phyloP scores from a whole-genome alignment of 1,284 basidiomycete species.

The Pseudomicrostroma phylloplanum region DNA sequence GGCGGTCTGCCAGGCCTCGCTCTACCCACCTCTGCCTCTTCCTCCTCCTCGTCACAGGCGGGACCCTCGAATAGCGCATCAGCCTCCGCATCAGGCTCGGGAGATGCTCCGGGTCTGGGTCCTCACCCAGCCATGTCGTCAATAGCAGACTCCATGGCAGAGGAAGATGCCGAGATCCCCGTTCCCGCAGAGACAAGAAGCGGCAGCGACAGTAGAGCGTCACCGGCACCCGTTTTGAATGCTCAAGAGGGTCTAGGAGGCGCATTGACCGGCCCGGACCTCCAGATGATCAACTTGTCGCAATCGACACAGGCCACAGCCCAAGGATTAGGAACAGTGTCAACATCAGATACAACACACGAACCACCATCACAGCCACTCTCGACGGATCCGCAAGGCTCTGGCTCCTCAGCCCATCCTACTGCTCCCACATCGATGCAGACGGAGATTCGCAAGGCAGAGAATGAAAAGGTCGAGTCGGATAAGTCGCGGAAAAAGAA shows the following conservation, averaged over 20 bases:
- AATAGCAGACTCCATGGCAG: no score
- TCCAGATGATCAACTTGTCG: no score
- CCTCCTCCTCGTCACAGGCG: not conserved
- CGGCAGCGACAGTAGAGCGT: no score
- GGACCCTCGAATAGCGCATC: no score
- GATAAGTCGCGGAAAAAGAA: slow-evolving; percentile 54
- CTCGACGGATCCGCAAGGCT: not conserved
- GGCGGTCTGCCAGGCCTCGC: not conserved
- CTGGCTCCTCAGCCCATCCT: not conserved
- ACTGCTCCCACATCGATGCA: not conserved
- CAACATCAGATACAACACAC: not conserved
- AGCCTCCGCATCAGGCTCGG: no score
- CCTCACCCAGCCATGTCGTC: no score
- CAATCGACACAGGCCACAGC: not conserved
- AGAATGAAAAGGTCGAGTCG: slow-evolving; percentile 1
- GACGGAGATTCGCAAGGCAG: slow-evolving; percentile 1
- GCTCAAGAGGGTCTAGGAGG: no score
- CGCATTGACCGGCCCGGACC: no score
- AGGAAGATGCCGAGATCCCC: no score
- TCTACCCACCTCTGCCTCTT: not conserved
- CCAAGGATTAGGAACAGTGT: not conserved
- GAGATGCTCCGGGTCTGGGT: no score
- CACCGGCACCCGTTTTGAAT: no score
- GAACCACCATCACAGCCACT: not conserved
- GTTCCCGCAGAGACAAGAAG: no score